These are phyloP conservation scores for Tylopilus rubrobrunneus DNA, from an alignment of 768 basidiomycete genomes.

Conservation along the genomic window DNA sequence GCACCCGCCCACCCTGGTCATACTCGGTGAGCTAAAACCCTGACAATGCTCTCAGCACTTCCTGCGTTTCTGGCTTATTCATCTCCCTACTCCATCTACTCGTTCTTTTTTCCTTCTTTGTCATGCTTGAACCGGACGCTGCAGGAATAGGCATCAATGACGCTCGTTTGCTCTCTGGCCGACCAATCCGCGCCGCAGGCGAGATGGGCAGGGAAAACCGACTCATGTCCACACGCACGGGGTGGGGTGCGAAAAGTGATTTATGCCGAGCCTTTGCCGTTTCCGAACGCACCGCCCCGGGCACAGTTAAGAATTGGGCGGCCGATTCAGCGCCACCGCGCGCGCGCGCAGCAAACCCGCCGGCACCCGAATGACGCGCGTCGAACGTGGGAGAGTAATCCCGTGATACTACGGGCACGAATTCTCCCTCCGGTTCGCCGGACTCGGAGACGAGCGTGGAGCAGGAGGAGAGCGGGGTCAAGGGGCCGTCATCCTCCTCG, in stretches of 20 bases:
- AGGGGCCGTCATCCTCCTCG: neutral
- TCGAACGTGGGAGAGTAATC: neutral
- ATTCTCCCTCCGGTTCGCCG: neutral
- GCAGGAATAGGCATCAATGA: neutral
- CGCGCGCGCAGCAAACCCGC: neutral
- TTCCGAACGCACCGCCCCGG: neutral
- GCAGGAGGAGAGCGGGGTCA: constrained; percentile 4
- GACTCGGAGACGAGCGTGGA: constrained; percentile 13
- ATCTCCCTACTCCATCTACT: constrained; percentile 18
- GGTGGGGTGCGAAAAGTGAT: constrained; percentile 14
- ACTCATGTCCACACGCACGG: constrained; percentile 1
- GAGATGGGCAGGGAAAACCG: constrained; percentile 20
- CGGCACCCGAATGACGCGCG: neutral
- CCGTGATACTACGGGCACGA: neutral
- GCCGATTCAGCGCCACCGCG: neutral
- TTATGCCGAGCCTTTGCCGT: neutral
- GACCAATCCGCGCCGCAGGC: neutral
- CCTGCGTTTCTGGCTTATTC: constrained; percentile 21
- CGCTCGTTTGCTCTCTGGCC: constrained; percentile 1
- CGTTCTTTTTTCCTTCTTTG: constrained; percentile 14
- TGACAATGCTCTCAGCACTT: constrained; percentile 15
- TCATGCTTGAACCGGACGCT: neutral
- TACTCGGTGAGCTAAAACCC: neutral
- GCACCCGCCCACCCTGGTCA: neutral
- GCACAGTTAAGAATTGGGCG: neutral